A percentile compares a stretch with the other conserved stretches of the same genome.
phyloP scores from a whole-genome alignment of 345 rosid species.

The Heritiera littoralis region DNA sequence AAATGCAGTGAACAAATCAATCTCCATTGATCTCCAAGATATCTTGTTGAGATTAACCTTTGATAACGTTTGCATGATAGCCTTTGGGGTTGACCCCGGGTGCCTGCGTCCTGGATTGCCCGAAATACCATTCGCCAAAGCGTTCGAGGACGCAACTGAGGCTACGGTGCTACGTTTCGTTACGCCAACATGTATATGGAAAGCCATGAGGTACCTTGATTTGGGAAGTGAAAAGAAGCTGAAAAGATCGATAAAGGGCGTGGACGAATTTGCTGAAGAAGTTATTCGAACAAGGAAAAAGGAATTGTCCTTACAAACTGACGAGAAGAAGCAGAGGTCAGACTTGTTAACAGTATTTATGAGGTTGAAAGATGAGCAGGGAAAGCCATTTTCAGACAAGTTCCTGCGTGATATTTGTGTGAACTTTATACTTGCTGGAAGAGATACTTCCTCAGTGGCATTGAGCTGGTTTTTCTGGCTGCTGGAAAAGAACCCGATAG shows the following conservation, averaged over 20 bases:
- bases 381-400: slow-evolving; percentile 65
- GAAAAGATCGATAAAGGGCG: slow-evolving; percentile 61
- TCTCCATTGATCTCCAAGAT: slow-evolving; percentile 77
- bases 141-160: slow-evolving; percentile 92
- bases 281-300: slow-evolving; percentile 79
- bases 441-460: slow-evolving; percentile 97
- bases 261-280: slow-evolving; percentile 72
- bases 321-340: slow-evolving; percentile 44
- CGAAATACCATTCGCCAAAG: slow-evolving; percentile 72
- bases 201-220: slow-evolving; percentile 62
- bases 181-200: slow-evolving; percentile 84
- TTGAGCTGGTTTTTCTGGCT: slow-evolving; percentile 96
- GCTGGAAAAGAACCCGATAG: slow-evolving; percentile 59
- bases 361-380: slow-evolving; percentile 56
- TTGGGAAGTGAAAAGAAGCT: slow-evolving; percentile 81
- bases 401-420: slow-evolving; percentile 89
- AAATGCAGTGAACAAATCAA: slow-evolving; percentile 38
- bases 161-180: slow-evolving; percentile 68
- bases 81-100: slow-evolving; percentile 93
- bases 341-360: slow-evolving; percentile 79
- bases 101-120: slow-evolving; percentile 66
- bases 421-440: slow-evolving; percentile 92
- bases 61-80: slow-evolving; percentile 92
- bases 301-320: slow-evolving; percentile 44
- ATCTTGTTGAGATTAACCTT: slow-evolving; percentile 75